A percentile compares a stretch with the other conserved stretches of the same genome.
Evolutionary conservation across 164 flowering plant genomes (phyloP).

Genomic region (Magnolia sinica): DNA sequence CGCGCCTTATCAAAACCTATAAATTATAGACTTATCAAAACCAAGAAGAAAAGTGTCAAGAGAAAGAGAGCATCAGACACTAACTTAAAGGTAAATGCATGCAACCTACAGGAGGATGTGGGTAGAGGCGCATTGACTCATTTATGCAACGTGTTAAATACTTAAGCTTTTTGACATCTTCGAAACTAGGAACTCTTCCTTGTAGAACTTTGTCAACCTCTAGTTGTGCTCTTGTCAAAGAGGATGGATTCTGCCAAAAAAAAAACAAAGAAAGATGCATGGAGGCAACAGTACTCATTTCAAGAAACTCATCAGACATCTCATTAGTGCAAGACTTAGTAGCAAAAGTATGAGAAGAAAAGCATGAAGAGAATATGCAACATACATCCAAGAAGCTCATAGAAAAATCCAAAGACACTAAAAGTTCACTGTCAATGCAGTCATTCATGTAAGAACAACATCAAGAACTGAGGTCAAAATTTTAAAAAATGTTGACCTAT

Average conservation of each 20-base stretch:
- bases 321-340: too few species aligned
- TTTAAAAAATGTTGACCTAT: too few species aligned
- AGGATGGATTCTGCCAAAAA: slow-evolving; percentile 43
- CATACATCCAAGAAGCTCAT: too few species aligned
- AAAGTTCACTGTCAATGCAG: too few species aligned
- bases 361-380: too few species aligned
- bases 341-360: too few species aligned
- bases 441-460: too few species aligned
- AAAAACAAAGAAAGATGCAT: neutral
- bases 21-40: neutral
- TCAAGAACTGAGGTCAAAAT: too few species aligned
- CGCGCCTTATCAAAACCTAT: slow-evolving; percentile 88
- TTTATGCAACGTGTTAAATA: slow-evolving; percentile 75
- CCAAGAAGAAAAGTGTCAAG: neutral
- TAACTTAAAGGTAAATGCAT: neutral
- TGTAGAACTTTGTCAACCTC: slow-evolving; percentile 83
- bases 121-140: slow-evolving; percentile 88
- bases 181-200: slow-evolving; percentile 70
- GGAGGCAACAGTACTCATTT: too few species aligned
- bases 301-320: too few species aligned
- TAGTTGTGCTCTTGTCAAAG: slow-evolving; percentile 67
- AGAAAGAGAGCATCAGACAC: neutral
- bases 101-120: slow-evolving; percentile 94
- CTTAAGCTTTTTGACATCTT: slow-evolving; percentile 75
- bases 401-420: too few species aligned